Conservation (phyloP, 164 flowering plant genomes). For the Dillenia suffruticosa region DNA sequence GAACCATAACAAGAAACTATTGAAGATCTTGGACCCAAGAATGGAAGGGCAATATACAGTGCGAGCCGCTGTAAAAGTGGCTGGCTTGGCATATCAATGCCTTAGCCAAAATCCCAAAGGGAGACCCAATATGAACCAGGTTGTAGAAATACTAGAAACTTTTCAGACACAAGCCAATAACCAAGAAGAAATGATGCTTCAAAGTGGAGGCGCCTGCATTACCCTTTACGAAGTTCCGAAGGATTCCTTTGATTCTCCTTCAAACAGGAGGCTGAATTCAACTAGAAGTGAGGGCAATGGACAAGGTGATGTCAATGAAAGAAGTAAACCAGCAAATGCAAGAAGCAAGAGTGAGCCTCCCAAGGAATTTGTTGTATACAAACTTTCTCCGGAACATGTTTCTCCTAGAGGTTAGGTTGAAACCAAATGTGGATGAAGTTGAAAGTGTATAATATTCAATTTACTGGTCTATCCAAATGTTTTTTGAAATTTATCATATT, state of each 20-base stretch:
- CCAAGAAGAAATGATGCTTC: slow-evolving; percentile 24
- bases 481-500: too few relatives aligned
- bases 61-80: slow-evolving; percentile 60
- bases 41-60: slow-evolving; percentile 79
- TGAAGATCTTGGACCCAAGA: slow-evolving; percentile 79
- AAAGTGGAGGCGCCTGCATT: slow-evolving; percentile 22
- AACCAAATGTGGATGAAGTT: background rate
- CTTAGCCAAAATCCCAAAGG: slow-evolving; percentile 94
- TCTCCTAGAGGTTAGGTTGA: slow-evolving; percentile 11
- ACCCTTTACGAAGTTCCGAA: slow-evolving; percentile 64
- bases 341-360: slow-evolving; percentile 57
- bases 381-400: slow-evolving; percentile 22
- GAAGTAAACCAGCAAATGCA: slow-evolving; percentile 18
- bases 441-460: too few relatives aligned
- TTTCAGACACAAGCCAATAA: slow-evolving; percentile 29
- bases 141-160: slow-evolving; percentile 68
- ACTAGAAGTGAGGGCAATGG: slow-evolving; percentile 9
- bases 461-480: too few relatives aligned
- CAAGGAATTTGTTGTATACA: slow-evolving; percentile 23
- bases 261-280: slow-evolving; percentile 5
- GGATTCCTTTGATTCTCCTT: slow-evolving; percentile 6
- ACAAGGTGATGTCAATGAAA: slow-evolving; percentile 5
- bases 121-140: slow-evolving; percentile 83
- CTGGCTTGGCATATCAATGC: slow-evolving; percentile 81
- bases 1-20: slow-evolving; percentile 62